Evolutionary conservation across 1,139 yeast species (phyloP).

Genomic region (Protomyces lactucae-debilis): DNA sequence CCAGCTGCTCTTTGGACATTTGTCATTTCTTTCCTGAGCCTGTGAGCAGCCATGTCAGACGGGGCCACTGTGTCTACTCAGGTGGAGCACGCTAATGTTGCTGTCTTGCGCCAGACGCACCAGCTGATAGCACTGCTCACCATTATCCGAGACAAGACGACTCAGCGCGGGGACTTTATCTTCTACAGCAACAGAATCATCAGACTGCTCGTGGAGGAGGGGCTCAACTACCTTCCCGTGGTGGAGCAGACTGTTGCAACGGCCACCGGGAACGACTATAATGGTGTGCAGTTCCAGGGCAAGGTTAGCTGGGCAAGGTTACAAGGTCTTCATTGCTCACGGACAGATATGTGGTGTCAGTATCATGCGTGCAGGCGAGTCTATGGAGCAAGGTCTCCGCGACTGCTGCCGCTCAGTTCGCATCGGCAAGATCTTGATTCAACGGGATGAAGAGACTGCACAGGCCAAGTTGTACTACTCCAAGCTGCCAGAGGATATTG

Average conservation of each 20-base stretch:
- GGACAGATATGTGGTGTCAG: constrained; percentile 82
- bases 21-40: neutral
- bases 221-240: constrained; percentile 87
- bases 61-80: constrained; percentile 23
- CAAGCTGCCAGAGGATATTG: constrained; percentile 86
- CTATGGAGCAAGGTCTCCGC: constrained; percentile 96
- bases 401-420: constrained; percentile 95
- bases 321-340: neutral
- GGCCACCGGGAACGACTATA: constrained; percentile 53
- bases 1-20: too few relatives aligned
- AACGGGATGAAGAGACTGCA: constrained; percentile 92
- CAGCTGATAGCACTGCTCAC: constrained; percentile 83
- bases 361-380: constrained; percentile 95
- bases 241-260: constrained; percentile 62
- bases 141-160: constrained; percentile 73
- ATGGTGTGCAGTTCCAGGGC: constrained; percentile 81
- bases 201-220: constrained; percentile 81
- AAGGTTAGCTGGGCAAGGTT: constrained; percentile 39
- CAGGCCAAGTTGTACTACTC: constrained; percentile 61
- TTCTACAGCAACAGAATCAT: constrained; percentile 93
- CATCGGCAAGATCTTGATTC: constrained; percentile 91
- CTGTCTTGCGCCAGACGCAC: constrained; percentile 77
- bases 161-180: constrained; percentile 76
- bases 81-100: constrained; percentile 42
- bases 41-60: neutral